Evolutionary conservation across 73 alveolate genomes (phyloP).

Genomic region (Paraurostyla sp.): DNA sequence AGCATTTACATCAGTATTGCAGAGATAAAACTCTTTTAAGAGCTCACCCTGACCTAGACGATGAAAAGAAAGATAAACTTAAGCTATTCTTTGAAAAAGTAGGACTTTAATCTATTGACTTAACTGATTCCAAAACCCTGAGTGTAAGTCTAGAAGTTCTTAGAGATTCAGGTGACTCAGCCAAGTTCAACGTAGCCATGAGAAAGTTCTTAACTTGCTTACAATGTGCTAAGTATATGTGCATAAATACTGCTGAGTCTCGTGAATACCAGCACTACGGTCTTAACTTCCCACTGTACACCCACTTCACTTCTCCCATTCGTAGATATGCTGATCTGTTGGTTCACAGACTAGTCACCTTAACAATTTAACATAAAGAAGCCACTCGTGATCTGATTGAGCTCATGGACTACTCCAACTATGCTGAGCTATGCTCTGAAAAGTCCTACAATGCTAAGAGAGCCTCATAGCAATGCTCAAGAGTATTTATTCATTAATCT

Average conservation of each 20-base stretch:
- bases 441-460: conserved; percentile 78
- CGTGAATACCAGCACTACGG: conserved; percentile 93
- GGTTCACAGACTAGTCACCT: conserved; percentile 92
- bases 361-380: conserved; percentile 77
- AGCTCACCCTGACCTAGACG: conserved; percentile 84
- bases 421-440: conserved; percentile 73
- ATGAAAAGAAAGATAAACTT: conserved; percentile 69
- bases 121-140: conserved; percentile 32
- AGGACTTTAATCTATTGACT: conserved; percentile 20
- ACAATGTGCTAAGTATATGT: conserved; percentile 80
- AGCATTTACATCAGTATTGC: conserved; percentile 74
- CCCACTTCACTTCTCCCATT: conserved; percentile 98
- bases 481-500: conserved; percentile 64
- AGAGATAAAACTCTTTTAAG: conserved; percentile 84
- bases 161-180: conserved; percentile 11
- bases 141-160: conserved; percentile 41
- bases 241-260: conserved; percentile 72
- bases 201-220: conserved; percentile 68
- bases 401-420: conserved; percentile 74
- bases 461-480: conserved; percentile 77
- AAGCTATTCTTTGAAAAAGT: conserved; percentile 55
- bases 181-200: conserved; percentile 41
- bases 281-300: conserved; percentile 91
- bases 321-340: conserved; percentile 97
- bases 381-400: conserved; percentile 73